Percentiles rank a stretch among this genome's conserved stretches.
Evolutionary conservation across 164 flowering plant genomes (phyloP).

Genomic region (Annona cherimola): DNA sequence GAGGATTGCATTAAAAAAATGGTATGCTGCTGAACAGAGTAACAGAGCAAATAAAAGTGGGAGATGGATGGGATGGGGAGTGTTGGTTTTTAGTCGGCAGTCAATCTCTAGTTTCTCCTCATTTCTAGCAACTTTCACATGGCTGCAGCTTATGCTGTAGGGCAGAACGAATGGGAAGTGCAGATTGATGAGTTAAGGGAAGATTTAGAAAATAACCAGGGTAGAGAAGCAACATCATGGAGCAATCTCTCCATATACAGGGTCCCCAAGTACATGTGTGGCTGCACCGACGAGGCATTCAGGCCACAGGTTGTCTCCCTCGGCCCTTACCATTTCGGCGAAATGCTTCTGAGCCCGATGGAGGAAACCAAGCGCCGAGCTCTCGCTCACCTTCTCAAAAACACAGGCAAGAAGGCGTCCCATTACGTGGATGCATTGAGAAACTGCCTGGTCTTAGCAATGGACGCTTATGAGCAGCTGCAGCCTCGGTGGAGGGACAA

Average conservation of each 20-base stretch:
- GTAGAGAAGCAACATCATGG: conserved; percentile 14
- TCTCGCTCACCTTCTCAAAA: conserved; percentile 31
- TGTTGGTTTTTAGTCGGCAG: no score
- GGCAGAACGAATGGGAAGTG: no score
- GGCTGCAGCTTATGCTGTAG: no score
- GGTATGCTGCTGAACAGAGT: no score
- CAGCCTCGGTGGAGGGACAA: conserved; percentile 26
- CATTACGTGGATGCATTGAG: conserved; percentile 20
- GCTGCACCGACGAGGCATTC: conserved; percentile 23
- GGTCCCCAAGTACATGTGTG: conserved; percentile 15
- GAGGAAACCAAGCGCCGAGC: conserved; percentile 37
- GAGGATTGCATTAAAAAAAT: no score
- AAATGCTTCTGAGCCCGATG: conserved; percentile 26
- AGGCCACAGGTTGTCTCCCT: conserved; percentile 43
- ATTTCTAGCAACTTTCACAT: no score
- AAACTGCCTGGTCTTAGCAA: conserved; percentile 9
- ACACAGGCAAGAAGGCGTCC: conserved; percentile 27
- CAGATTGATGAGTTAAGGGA: no score
- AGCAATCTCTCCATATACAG: conserved; percentile 23
- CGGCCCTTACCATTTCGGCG: conserved; percentile 49
- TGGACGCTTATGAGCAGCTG: conserved; percentile 32
- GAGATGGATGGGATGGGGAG: no score
- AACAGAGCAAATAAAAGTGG: no score
- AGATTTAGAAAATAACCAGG: no score
- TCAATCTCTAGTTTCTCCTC: no score